Conservation (phyloP, 2,329 filamentous ascomycete genomes). For the Cladosporium sp. region DNA sequence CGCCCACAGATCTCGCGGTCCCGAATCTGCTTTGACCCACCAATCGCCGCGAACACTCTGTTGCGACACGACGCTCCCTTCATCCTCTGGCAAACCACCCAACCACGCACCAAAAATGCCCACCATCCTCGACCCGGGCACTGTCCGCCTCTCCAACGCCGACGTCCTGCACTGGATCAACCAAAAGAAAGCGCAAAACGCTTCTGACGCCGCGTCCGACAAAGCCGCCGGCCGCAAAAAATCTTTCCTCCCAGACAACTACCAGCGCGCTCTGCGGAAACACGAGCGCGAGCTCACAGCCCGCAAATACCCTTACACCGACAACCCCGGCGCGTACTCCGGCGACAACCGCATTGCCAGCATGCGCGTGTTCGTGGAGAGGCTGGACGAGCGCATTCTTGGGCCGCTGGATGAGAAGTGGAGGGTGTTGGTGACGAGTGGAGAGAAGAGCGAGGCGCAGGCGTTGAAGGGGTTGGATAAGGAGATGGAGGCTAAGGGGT, state of each 20-base stretch:
- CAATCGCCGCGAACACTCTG: no score
- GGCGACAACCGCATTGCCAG: constrained; percentile 16
- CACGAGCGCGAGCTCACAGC: constrained; percentile 28
- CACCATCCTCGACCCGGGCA: constrained; percentile 34
- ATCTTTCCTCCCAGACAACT: constrained; percentile 26
- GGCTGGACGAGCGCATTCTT: constrained; percentile 25
- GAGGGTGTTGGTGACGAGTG: constrained; percentile 16
- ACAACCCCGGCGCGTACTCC: constrained; percentile 27
- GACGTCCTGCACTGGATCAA: constrained; percentile 33
- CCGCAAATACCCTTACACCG: constrained; percentile 26
- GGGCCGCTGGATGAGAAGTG: constrained; percentile 26
- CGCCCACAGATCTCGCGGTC: no score
- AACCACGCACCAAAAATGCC: constrained; percentile 15
- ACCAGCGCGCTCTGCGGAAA: constrained; percentile 27
- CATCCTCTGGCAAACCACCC: not conserved
- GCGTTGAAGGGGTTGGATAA: constrained; percentile 24
- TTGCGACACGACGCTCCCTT: no score
- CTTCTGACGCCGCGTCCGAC: constrained; percentile 27
- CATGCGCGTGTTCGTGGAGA: constrained; percentile 19
- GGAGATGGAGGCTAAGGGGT: constrained; percentile 28
- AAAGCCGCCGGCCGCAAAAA: constrained; percentile 20
- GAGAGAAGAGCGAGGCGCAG: constrained; percentile 23
- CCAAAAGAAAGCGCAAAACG: constrained; percentile 28
- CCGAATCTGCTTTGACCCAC: no score
- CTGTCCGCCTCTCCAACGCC: constrained; percentile 31